Percentiles rank a stretch among this genome's conserved stretches.
phyloP scores from a whole-genome alignment of 2,329 filamentous ascomycete species.

The Verticillium alfalfae region DNA sequence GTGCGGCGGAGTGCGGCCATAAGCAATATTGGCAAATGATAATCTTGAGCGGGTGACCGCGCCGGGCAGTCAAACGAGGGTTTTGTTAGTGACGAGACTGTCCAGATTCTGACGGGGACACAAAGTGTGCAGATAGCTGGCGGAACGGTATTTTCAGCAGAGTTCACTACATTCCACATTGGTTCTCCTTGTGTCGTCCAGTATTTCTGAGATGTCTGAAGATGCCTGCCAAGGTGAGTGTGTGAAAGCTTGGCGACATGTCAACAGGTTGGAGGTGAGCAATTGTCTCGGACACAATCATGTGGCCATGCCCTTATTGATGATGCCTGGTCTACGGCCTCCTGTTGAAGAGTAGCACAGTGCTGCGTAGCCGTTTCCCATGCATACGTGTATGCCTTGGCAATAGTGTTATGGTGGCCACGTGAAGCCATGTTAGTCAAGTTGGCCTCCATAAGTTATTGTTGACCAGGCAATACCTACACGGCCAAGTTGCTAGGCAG shows the following conservation, averaged over 20 bases:
- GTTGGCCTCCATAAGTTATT: too few relatives aligned
- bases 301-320: conserved; percentile 2
- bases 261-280: too few relatives aligned
- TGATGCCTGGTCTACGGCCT: conserved; percentile 1
- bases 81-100: background rate
- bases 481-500: too few relatives aligned
- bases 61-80: background rate
- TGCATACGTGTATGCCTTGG: too few relatives aligned
- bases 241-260: too few relatives aligned
- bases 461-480: too few relatives aligned
- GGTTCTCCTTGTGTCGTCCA: background rate
- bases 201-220: background rate
- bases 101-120: background rate
- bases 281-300: background rate
- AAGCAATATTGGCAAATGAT: background rate
- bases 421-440: too few relatives aligned
- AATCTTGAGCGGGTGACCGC: background rate
- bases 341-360: background rate
- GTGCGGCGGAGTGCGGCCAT: background rate
- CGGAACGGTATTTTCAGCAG: background rate
- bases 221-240: too few relatives aligned
- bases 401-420: too few relatives aligned
- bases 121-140: background rate
- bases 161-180: background rate
- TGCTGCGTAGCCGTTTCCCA: background rate